These are phyloP conservation scores for fission yeast (Schizosaccharomyces pombe) DNA, from an alignment of 805 yeast genomes.

Conservation along the genomic window DNA sequence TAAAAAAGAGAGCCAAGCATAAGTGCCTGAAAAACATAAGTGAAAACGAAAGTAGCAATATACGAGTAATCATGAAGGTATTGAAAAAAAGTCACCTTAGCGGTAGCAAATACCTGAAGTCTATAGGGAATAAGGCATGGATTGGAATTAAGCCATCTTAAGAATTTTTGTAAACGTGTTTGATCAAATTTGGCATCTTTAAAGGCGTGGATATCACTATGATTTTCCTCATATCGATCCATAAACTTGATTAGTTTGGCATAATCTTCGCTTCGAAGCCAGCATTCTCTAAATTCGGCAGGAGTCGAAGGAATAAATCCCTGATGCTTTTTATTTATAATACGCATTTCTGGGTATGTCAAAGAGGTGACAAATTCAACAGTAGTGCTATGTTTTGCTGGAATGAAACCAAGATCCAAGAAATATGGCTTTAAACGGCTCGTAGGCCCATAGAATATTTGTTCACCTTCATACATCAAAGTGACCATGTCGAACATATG, in stretches of 20 bases:
- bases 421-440: conserved; percentile 26
- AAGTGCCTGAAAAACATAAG: conserved; percentile 25
- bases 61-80: background rate
- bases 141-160: conserved; percentile 13
- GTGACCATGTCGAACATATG: conserved; percentile 31
- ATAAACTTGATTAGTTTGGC: conserved; percentile 20
- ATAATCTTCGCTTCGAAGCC: conserved; percentile 26
- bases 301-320: conserved; percentile 29
- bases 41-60: background rate
- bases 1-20: conserved; percentile 41
- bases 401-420: conserved; percentile 30
- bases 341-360: conserved; percentile 31
- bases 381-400: conserved; percentile 35
- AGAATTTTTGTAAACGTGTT: conserved; percentile 17
- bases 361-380: conserved; percentile 35
- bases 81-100: background rate
- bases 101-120: conserved; percentile 21
- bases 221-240: conserved; percentile 16
- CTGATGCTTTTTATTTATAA: conserved; percentile 22
- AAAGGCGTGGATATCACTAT: conserved; percentile 12
- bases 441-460: conserved; percentile 29
- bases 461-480: conserved; percentile 32
- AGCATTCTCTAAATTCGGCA: conserved; percentile 23
- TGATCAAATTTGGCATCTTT: conserved; percentile 17
- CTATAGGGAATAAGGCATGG: conserved; percentile 23